A percentile compares a stretch with the other conserved stretches of the same genome.
Conservation (phyloP, 257 asterid genomes). For the Fraxinus quadrangulata region DNA sequence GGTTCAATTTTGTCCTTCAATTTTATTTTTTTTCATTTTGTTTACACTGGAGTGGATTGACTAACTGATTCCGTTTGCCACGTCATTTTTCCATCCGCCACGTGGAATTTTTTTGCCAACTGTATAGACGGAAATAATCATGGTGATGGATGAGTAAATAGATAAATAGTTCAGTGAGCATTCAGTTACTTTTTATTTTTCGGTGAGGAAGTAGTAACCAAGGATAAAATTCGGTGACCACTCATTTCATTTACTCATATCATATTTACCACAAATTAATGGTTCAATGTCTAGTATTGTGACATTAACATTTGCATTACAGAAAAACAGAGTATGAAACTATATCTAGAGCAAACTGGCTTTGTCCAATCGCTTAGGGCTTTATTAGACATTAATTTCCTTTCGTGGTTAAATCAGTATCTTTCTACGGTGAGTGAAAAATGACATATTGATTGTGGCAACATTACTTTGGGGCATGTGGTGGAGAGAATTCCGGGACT, state of each 20-base stretch:
- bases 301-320: background rate
- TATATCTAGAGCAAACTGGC: background rate
- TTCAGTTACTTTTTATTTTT: too few relatives aligned
- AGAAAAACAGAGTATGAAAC: background rate
- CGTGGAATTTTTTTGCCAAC: too few relatives aligned
- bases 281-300: background rate
- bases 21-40: too few relatives aligned
- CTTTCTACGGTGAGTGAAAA: background rate
- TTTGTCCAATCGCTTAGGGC: slow-evolving; percentile 2
- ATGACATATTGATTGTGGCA: background rate
- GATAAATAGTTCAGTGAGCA: too few relatives aligned
- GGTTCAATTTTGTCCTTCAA: slow-evolving; percentile 3
- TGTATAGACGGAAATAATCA: too few relatives aligned
- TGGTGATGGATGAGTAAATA: too few relatives aligned
- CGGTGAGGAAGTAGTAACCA: too few relatives aligned
- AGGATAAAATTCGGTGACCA: too few relatives aligned
- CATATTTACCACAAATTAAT: background rate
- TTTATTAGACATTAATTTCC: background rate
- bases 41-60: too few relatives aligned
- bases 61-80: too few relatives aligned
- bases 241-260: too few relatives aligned
- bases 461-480: background rate
- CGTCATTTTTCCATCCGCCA: too few relatives aligned
- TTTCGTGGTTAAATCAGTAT: background rate
- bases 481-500: background rate